Evolutionary conservation across 495 filamentous ascomycete species (phyloP).

Genomic region (Oidiodendron maius): DNA sequence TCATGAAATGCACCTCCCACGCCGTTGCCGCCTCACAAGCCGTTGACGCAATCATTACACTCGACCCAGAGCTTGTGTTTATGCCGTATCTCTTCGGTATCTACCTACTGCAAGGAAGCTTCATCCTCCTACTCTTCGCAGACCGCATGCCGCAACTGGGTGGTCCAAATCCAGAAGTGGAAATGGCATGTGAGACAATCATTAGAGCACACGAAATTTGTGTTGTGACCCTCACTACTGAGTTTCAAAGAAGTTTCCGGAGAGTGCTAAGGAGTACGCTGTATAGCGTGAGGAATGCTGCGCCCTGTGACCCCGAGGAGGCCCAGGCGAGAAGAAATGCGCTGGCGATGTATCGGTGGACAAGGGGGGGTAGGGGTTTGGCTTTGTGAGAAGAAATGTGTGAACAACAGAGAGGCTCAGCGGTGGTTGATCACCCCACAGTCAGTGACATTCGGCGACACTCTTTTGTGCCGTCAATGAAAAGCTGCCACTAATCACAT

Average conservation of each 20-base stretch:
- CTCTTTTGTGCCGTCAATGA: no score
- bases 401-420: no score
- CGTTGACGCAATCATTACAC: background rate
- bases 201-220: background rate
- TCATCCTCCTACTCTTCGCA: background rate
- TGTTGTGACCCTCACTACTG: background rate
- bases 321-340: background rate
- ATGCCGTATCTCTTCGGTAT: background rate
- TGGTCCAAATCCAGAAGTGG: background rate
- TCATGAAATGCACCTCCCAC: background rate
- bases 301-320: no score
- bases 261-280: background rate
- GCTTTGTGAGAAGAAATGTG: no score
- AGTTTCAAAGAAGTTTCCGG: background rate
- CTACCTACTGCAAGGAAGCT: background rate
- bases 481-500: no score
- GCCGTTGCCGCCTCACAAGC: background rate
- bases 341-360: background rate
- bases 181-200: background rate
- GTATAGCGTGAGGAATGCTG: background rate
- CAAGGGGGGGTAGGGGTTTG: background rate
- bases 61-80: background rate
- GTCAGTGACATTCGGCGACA: no score
- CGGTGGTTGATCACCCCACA: no score
- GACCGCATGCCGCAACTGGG: background rate